Conservation (phyloP, 345 rosid species). For the Firmiana major region DNA sequence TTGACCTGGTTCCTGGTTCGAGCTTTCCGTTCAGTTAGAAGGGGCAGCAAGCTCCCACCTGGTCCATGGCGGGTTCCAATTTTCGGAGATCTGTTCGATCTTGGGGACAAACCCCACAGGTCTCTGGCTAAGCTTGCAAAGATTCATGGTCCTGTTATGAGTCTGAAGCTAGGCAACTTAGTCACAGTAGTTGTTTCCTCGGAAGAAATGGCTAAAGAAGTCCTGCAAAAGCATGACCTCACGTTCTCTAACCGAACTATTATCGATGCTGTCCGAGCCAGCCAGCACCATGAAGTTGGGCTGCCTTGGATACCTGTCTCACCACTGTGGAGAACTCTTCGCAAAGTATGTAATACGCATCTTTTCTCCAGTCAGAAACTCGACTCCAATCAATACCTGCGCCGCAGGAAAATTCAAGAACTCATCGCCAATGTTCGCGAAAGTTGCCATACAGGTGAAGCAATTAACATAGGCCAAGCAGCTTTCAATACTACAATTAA, state of each 20-base stretch:
- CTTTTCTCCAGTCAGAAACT: slow-evolving; percentile 35
- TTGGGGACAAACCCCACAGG: slow-evolving; percentile 37
- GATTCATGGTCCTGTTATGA: slow-evolving; percentile 40
- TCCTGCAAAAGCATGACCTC: slow-evolving; percentile 40
- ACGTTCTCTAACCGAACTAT: slow-evolving; percentile 28
- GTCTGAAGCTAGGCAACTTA: slow-evolving; percentile 32
- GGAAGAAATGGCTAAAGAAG: slow-evolving; percentile 32
- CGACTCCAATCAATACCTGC: slow-evolving; percentile 27
- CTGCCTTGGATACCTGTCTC: slow-evolving; percentile 38
- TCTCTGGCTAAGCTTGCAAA: slow-evolving; percentile 35
- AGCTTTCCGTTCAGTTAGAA: neutral
- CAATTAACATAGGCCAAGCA: slow-evolving; percentile 39
- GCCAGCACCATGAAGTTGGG: slow-evolving; percentile 26
- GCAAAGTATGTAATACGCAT: slow-evolving; percentile 31
- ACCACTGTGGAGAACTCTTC: slow-evolving; percentile 38
- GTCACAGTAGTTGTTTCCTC: slow-evolving; percentile 40
- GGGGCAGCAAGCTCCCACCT: slow-evolving; percentile 21
- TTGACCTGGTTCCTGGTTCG: neutral
- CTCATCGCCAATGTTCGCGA: slow-evolving; percentile 23
- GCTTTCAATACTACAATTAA: slow-evolving; percentile 37
- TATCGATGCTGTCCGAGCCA: slow-evolving; percentile 30
- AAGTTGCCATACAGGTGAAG: slow-evolving; percentile 20
- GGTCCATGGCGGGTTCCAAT: slow-evolving; percentile 41
- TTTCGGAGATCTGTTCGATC: slow-evolving; percentile 38
- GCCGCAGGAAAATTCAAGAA: slow-evolving; percentile 26